These are phyloP conservation scores for Lotmaria passim DNA, from an alignment of 208 protist genomes.

Conservation along the genomic window DNA sequence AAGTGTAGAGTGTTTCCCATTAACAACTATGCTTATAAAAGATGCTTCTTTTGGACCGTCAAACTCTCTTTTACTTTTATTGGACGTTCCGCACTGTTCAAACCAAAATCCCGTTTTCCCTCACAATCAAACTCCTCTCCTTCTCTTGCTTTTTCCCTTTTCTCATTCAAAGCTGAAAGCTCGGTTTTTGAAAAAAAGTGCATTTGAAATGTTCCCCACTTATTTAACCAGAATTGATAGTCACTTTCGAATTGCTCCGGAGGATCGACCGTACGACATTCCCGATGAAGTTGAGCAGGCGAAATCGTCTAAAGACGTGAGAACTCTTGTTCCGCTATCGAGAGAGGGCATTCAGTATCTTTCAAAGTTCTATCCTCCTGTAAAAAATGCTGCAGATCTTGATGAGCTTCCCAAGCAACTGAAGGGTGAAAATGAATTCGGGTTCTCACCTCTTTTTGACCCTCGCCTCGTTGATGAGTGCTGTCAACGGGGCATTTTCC, in stretches of 20 bases:
- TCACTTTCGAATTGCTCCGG: conserved; percentile 11
- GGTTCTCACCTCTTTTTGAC: conserved; percentile 72
- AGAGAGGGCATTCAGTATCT: conserved; percentile 32
- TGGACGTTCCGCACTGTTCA: no score
- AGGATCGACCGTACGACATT: conserved; percentile 28
- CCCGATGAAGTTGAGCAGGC: conserved; percentile 39
- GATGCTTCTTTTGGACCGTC: no score
- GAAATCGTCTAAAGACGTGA: conserved; percentile 24
- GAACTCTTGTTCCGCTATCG: conserved; percentile 35
- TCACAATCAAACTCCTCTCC: no score
- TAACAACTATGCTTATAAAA: no score
- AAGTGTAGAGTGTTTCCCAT: no score
- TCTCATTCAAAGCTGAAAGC: no score
- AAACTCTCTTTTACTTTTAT: no score
- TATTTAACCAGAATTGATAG: conserved; percentile 18
- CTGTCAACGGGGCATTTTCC: conserved; percentile 80
- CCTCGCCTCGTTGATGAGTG: conserved; percentile 70
- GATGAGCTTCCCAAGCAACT: conserved; percentile 42
- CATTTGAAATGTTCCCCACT: conserved; percentile 23
- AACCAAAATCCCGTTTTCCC: no score
- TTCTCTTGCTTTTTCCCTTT: no score
- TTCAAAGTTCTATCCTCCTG: conserved; percentile 34
- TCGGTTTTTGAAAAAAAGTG: no score
- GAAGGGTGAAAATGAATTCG: conserved; percentile 47
- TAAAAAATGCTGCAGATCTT: conserved; percentile 48